These are phyloP conservation scores for Boletus edulis DNA, from an alignment of 768 basidiomycete genomes.

Conservation along the genomic window DNA sequence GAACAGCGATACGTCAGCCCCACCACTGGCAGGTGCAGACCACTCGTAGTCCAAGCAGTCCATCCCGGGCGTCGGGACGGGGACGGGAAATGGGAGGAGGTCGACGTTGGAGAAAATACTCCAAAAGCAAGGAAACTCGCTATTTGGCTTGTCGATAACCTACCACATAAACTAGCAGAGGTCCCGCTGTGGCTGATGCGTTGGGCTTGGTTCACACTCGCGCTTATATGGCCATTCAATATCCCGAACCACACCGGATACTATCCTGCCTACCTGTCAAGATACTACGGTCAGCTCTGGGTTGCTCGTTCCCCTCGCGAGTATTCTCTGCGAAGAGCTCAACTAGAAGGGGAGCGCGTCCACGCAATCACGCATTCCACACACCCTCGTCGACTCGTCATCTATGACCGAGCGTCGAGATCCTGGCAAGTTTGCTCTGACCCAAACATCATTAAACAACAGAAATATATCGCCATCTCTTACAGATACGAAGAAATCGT, in stretches of 20 bases:
- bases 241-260: background rate
- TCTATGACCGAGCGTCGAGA: slow-evolving; percentile 1
- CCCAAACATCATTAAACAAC: background rate
- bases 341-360: slow-evolving; percentile 1
- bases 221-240: slow-evolving; percentile 16
- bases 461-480: slow-evolving; percentile 20
- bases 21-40: slow-evolving; percentile 21
- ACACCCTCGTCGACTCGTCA: slow-evolving; percentile 16
- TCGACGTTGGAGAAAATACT: background rate
- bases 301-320: slow-evolving; percentile 20
- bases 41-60: slow-evolving; percentile 24
- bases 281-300: slow-evolving; percentile 25
- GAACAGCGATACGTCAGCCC: slow-evolving; percentile 24
- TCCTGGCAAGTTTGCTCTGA: slow-evolving; percentile 6
- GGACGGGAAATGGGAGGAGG: background rate
- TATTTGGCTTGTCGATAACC: slow-evolving; percentile 13
- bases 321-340: slow-evolving; percentile 12
- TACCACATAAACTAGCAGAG: background rate
- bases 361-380: slow-evolving; percentile 9
- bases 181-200: slow-evolving; percentile 9
- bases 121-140: slow-evolving; percentile 12
- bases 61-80: background rate
- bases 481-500: slow-evolving; percentile 14
- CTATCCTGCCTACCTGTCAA: slow-evolving; percentile 20
- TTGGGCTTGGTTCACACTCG: slow-evolving; percentile 18